Base-by-base conservation (phyloP, 495 filamentous ascomycete species). In the Margaritispora aquatica region DNA sequence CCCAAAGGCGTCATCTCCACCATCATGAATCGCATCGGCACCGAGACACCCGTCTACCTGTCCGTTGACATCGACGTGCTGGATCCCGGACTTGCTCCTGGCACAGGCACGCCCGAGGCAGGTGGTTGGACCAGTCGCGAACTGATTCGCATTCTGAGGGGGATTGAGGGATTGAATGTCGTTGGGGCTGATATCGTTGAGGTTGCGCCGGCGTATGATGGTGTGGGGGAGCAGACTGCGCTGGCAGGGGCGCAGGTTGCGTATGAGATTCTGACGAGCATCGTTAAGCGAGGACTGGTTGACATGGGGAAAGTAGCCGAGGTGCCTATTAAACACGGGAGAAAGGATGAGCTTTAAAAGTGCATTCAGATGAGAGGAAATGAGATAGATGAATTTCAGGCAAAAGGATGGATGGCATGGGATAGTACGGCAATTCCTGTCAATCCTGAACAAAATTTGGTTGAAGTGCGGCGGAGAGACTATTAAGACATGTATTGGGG, bases 121-220 rank as follows among this genome's bases (percentile, higher is more conserved):
- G 86, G 86, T 55, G 86, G 87, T 15, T 90, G 86, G 86, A 88
- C 86, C 13, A 88, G 80, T 26, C 72, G 86, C 22, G 87, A 90
- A 70, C 74, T 89, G 60, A 88, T 88, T 49, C 73, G 83, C 2
- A 86, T 90, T 51, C 66, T 89, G 70, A 75, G 86, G 23, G 88
- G 87, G 0, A 70, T 90, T 8, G 85, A 89, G 74, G 78, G 77
- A 34, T 61, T 90, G 68, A 88, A 89, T 68, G 65, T 89, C 0
- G 85, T 90, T 20, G 87, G 87, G 0, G 86, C 84, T 2, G 87
- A 89, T 71, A 84, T 93, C 61, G 90, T 96, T 22, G 90, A 96
- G 79, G 90, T 96, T 15, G 85, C 87, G 48, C 90, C 90, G 1
- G 88, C 88, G 13, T 94, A 96, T 69, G 89, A 94, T 72, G 89